These are phyloP conservation scores for Obelidium mucronatum DNA, from an alignment of 192 early-diverging fungal species.

Conservation along the genomic window DNA sequence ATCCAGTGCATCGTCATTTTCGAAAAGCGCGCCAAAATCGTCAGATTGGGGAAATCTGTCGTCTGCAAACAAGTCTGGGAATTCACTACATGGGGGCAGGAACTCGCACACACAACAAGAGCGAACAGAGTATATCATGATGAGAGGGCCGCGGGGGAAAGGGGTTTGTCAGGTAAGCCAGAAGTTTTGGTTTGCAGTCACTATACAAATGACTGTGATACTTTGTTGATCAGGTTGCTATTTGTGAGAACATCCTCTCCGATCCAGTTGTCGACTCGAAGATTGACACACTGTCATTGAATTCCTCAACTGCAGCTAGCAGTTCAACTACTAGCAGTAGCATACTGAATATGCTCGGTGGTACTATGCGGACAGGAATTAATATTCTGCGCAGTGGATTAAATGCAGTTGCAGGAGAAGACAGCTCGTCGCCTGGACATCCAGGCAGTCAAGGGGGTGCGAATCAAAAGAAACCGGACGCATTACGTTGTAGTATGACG, in stretches of 20 bases:
- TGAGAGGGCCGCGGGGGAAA: constrained; percentile 90
- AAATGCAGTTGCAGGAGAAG: constrained; percentile 8
- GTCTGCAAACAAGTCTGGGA: constrained; percentile 19
- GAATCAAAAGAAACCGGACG: constrained; percentile 65
- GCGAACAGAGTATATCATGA: constrained; percentile 92
- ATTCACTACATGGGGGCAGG: constrained; percentile 43
- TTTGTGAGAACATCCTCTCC: constrained; percentile 31
- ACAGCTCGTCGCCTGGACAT: background rate
- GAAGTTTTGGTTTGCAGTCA: constrained; percentile 30
- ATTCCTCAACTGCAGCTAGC: background rate
- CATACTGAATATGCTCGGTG: constrained; percentile 33
- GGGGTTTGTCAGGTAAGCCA: constrained; percentile 86
- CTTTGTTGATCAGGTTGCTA: too few species aligned
- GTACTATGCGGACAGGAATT: constrained; percentile 22
- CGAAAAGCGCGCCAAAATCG: too few species aligned
- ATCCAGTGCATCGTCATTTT: too few species aligned
- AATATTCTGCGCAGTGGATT: constrained; percentile 32
- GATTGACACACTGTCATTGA: background rate
- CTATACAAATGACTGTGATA: too few species aligned
- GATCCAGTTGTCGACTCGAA: background rate
- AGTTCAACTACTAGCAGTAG: background rate
- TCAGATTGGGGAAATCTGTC: constrained; percentile 54
- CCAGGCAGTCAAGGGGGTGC: constrained; percentile 11
- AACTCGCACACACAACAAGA: too few species aligned
- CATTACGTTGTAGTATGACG: constrained; percentile 85